Evolutionary conservation across 208 protist species (phyloP).

Genomic region (Hexamita inflata): DNA sequence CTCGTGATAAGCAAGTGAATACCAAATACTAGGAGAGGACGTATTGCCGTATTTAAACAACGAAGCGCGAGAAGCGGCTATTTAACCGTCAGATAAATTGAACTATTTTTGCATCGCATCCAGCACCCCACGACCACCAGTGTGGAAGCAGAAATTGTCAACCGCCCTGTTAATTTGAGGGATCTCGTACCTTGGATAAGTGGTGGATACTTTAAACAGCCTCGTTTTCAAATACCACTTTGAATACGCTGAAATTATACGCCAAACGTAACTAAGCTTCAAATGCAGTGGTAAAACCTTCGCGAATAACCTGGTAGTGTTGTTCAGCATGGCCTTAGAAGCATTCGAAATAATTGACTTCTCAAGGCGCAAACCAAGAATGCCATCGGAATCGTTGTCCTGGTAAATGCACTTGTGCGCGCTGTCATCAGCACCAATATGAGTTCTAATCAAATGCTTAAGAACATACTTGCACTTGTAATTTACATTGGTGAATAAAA

Average conservation of each 20-base stretch:
- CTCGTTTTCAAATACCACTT: background rate
- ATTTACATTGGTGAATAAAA: background rate
- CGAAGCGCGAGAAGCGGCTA: background rate
- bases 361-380: constrained; percentile 47
- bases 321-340: constrained; percentile 46
- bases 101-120: background rate
- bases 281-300: constrained; percentile 53
- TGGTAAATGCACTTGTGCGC: constrained; percentile 51
- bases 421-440: constrained; percentile 34
- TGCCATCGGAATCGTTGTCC: constrained; percentile 45
- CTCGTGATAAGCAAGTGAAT: background rate
- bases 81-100: background rate
- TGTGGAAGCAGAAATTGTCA: background rate
- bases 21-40: background rate
- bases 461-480: background rate
- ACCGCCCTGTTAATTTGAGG: background rate
- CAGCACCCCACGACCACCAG: background rate
- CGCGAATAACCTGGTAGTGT: no score
- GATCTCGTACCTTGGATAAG: no score
- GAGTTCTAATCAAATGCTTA: constrained; percentile 7
- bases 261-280: constrained; percentile 47
- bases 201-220: constrained; percentile 8
- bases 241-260: constrained; percentile 47
- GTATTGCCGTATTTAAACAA: background rate
- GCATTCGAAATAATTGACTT: constrained; percentile 47